phyloP scores from a whole-genome alignment of 2,329 filamentous ascomycete genomes.

The Ploettnerulaceae sp. region DNA sequence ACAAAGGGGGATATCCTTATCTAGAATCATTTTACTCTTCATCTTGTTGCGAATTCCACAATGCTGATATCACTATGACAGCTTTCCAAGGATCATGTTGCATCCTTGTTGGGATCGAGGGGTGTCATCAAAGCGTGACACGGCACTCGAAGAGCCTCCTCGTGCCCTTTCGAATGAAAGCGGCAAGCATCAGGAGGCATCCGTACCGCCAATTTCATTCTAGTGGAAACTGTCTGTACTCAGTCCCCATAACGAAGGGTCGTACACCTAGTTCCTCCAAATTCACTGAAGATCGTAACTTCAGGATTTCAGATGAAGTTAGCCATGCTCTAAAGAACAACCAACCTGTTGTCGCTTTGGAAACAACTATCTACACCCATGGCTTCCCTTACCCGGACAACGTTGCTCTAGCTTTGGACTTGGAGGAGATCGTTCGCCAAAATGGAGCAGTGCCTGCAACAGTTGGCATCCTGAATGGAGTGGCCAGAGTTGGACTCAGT shows the following conservation, averaged over 20 bases:
- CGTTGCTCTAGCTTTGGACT: slow-evolving; percentile 64
- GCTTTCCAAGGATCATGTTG: not conserved
- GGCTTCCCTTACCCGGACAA: slow-evolving; percentile 74
- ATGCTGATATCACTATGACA: slow-evolving; percentile 6
- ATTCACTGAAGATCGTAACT: not conserved
- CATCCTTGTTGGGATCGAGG: not conserved
- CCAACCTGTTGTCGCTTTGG: slow-evolving; percentile 83
- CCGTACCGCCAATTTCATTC: too few species aligned
- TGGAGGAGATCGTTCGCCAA: slow-evolving; percentile 75
- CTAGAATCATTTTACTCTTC: not conserved
- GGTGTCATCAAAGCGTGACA: not conserved
- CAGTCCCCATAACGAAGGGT: too few species aligned
- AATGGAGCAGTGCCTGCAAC: slow-evolving; percentile 86
- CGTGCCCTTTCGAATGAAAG: not conserved
- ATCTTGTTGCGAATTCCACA: not conserved
- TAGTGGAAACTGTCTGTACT: too few species aligned
- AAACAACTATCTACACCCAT: slow-evolving; percentile 97
- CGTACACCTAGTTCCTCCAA: not conserved
- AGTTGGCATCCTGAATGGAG: slow-evolving; percentile 79
- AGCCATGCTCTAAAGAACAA: not conserved
- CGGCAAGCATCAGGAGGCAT: too few species aligned
- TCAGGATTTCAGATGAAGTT: slow-evolving; percentile 1
- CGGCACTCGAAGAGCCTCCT: not conserved
- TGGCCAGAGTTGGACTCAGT: slow-evolving; percentile 73
- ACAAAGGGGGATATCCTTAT: not conserved